phyloP scores from a whole-genome alignment of 805 yeast species.

The Monosporozyma siamensis region DNA sequence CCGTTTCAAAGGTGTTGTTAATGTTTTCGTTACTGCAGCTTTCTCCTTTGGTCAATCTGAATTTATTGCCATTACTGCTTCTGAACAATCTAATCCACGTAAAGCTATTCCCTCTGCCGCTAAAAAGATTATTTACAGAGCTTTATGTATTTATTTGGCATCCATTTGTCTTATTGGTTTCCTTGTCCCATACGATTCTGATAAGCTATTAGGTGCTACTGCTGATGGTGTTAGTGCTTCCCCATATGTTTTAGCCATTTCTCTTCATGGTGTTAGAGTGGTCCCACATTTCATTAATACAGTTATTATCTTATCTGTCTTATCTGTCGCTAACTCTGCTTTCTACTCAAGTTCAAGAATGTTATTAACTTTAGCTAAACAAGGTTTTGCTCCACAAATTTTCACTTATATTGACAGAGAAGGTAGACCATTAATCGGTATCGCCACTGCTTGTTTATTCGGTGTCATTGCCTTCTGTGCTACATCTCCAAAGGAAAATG shows the following conservation, averaged over 20 bases:
- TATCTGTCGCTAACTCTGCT: slow-evolving; percentile 71
- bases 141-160: slow-evolving; percentile 40
- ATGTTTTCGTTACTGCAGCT: slow-evolving; percentile 47
- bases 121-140: slow-evolving; percentile 47
- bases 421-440: slow-evolving; percentile 56
- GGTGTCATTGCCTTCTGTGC: slow-evolving; percentile 62
- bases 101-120: slow-evolving; percentile 49
- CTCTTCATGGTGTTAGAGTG: slow-evolving; percentile 50
- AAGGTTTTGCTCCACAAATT: slow-evolving; percentile 54
- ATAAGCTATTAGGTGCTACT: slow-evolving; percentile 36
- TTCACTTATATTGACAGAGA: slow-evolving; percentile 47
- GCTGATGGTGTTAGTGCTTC: slow-evolving; percentile 45
- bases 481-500: slow-evolving; percentile 47
- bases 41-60: slow-evolving; percentile 57
- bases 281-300: slow-evolving; percentile 67
- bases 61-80: slow-evolving; percentile 50
- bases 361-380: slow-evolving; percentile 60
- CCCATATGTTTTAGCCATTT: slow-evolving; percentile 60
- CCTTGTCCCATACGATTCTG: slow-evolving; percentile 43
- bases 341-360: slow-evolving; percentile 65
- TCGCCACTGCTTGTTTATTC: slow-evolving; percentile 41
- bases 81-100: slow-evolving; percentile 47
- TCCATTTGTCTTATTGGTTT: slow-evolving; percentile 41
- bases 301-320: slow-evolving; percentile 59
- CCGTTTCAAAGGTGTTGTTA: slow-evolving; percentile 47